Base-by-base conservation (phyloP, 2,329 filamentous ascomycete genomes). In the Niveomyces coronatus region DNA sequence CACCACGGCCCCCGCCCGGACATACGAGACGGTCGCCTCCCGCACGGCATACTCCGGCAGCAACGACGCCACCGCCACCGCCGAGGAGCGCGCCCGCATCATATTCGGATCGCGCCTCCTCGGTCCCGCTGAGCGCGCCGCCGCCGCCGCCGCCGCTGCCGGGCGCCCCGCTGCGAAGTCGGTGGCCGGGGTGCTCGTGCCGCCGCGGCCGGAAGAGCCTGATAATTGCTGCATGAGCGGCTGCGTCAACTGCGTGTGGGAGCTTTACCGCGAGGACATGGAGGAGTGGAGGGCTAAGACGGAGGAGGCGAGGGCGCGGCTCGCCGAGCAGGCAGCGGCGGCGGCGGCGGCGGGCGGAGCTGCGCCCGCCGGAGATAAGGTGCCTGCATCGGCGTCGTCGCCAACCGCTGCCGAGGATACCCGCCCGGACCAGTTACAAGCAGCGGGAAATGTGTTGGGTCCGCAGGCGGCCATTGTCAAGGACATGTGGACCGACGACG, bases 171-270 rank as follows among this genome's bases (percentile, higher is more conserved):
- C 44, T 77, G n/a, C 77, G 35, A 74, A 66, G 8, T 66, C 76
- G 43, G 67, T 95, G 39, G 87, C 84, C 1, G 89, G 88, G 4
- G 73, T 96, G 1, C 62, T 76, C 14, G 82, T 96, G 4, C 91
- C 91, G 2, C 88, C 87, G 0, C 74, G 75, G 33, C 91, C 91
- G 1, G 71, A 77, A 33, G 89, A 98, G 61, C 91, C 91, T 4
- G 91, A 96, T 53, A 95, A 98, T 55, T 98, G 91, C 70, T 98
- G 91, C 62, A 98, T 98, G 91, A 91, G 85, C 53, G 91, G 91
- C 3, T 98, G 91, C 56, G 89, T 94, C 34, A 88, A 96, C 58
- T 98, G 91, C 58, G 91, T 96, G 3, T 96, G 88, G 88, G 88
- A 95, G 51, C 69, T 77, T 37, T 96, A 80, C 60, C 74, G 88